These are phyloP conservation scores for Phoma sp. DNA, from an alignment of 2,329 filamentous ascomycete species.

Conservation along the genomic window DNA sequence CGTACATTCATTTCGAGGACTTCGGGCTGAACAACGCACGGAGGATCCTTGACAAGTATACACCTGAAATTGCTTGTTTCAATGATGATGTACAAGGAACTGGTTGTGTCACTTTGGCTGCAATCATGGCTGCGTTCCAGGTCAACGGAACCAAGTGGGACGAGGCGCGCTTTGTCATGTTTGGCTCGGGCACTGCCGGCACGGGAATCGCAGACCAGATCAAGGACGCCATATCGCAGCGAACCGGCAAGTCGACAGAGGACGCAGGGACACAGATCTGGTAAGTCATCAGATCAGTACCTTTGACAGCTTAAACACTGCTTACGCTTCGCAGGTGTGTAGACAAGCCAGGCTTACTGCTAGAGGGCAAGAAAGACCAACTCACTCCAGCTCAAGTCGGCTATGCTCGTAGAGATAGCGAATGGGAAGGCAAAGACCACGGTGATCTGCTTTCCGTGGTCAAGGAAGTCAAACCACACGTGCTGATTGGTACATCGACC, in stretches of 20 bases:
- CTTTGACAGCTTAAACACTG: not conserved
- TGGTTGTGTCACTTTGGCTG: conserved; percentile 84
- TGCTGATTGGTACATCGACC: conserved; percentile 85
- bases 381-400: conserved; percentile 71
- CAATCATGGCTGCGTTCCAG: conserved; percentile 77
- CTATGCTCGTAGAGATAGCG: conserved; percentile 69
- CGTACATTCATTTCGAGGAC: conserved; percentile 90
- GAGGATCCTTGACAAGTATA: conserved; percentile 78
- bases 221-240: conserved; percentile 76
- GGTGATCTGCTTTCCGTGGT: conserved; percentile 71
- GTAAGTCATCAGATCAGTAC: conserved; percentile 34
- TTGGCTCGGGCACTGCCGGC: conserved; percentile 82
- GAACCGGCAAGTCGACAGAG: conserved; percentile 70
- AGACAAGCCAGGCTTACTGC: conserved; percentile 80
- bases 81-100: conserved; percentile 93
- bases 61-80: conserved; percentile 79
- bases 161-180: conserved; percentile 76
- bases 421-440: conserved; percentile 67
- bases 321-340: conserved; percentile 60
- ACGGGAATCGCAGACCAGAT: conserved; percentile 88
- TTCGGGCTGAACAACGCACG: conserved; percentile 81
- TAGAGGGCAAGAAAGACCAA: conserved; percentile 66
- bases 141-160: conserved; percentile 70
- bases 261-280: conserved; percentile 83
- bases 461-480: conserved; percentile 75